Base-by-base conservation (phyloP, 1,284 basidiomycete species). In the Trichosporon coremiiforme region DNA sequence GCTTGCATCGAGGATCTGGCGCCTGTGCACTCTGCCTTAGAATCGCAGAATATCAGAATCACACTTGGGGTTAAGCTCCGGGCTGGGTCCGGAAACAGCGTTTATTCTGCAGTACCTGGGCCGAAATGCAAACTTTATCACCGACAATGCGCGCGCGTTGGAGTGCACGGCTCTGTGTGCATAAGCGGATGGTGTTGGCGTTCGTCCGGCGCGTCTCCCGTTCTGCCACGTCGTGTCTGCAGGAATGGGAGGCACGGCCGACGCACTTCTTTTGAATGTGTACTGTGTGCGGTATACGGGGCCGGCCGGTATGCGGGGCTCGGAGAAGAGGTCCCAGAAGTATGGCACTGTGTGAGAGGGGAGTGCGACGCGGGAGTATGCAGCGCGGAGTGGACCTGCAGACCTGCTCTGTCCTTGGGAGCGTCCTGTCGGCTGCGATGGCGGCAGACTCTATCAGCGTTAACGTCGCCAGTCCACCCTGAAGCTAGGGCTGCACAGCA, bases 111-210 rank as follows among this genome's bases (percentile, higher is more conserved):
- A 53, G 47, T 22, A 53, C 47, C 47, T 53, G 47, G 47, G 47
- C 47, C 47, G 47, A 53, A 53, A 53, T 53, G 47, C 47, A 53
- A 53, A 53, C 47, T 20, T 53, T 53, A 53, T 53, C 47, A 12
- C 47, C 6, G 20, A 3, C 47, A 22, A 53, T 53, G 47, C 41
- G 41, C 41, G 17, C 36, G 36, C 10, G 8, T 38, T 10, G 5
- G 36, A 2, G 36, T 33, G 8, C 33, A 4, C 33, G 8, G 3
- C 36, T 12, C 36, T 12, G 47, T 53, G 47, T 53, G 20, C n/a
- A 17, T 9, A 5, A 12, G 7, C 6, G n/a, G 6, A 53, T n/a
- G 2, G 20, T n/a, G n/a, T n/a, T n/a, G n/a, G n/a, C n/a, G n/a
- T n/a, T n/a, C n/a, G n/a, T n/a, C n/a, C n/a, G n/a, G n/a, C n/a